Base-by-base conservation (phyloP, 371 early-diverging fungal species). In the Antonospora locustae region DNA sequence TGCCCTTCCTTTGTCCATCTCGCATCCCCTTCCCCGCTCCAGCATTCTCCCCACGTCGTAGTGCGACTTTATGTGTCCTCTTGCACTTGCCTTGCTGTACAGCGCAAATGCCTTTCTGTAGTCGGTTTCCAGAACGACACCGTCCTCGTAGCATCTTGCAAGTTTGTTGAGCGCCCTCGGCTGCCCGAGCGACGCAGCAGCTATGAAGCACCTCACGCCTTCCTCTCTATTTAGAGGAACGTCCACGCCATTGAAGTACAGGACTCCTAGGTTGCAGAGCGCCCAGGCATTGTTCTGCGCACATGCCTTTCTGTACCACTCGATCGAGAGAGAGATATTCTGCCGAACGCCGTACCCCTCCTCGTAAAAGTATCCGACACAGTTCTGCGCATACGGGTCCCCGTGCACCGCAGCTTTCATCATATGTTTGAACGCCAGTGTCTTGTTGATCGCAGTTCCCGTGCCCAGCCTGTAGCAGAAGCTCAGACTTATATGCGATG, bases 201-300 rank as follows among this genome's bases (percentile, higher is more conserved):
- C 23, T 30, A 22, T 17, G 29, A 63, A 58, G 22, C 41, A 56
- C 24, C 28, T 27, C 11, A 55, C 32, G 4, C 37, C 59, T 9
- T 70, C 63, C 64, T 86, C 85, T 80, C 82, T 84, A 41, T 78
- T 66, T 12, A 82, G 78, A 1, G 86, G 84, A 57, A 78, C 70
- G 16, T 68, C 57, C 17, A 74, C 66, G 57, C 75, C 53, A 73
- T 65, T 25, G 63, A 53, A n/a, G 78, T 63, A 66, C 36, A 57
- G 39, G 17, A 7, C 48, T 37, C 78, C 40, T 84, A 87, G 16
- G 69, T 75, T 46, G 73, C 40, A 11, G 71, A 74, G 54, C 29
- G 72, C 72, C 51, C 55, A 61, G 24, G 79, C n/a, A 53, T 81
- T 79, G 20, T 82, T 81, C 55, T 77, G 76, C 28, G 75, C 70